Evolutionary conservation across 2,329 filamentous ascomycete genomes (phyloP), one percentile per base, ranked within the genome.

Genomic region (Fusarium napiforme): DNA sequence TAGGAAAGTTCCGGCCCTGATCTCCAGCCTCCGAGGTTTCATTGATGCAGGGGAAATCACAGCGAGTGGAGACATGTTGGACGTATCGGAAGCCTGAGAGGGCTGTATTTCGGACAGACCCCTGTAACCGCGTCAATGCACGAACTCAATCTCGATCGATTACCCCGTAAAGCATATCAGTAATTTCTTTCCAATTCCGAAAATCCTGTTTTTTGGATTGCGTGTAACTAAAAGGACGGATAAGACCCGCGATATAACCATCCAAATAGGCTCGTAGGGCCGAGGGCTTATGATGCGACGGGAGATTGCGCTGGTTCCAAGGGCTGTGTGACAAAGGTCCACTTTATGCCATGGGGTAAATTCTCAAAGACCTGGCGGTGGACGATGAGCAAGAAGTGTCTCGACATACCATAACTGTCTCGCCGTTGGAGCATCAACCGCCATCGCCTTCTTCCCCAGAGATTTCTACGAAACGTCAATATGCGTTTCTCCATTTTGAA

Each of bases 71-170:
- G 23, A 23, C 39, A 7, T 15, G 1, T 21, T 30, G 37, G n/a
- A 30, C 49, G 37, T 34, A 69, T 37, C 14, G n/a, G 10, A 39
- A 30, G 7, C 4, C 11, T 3, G 14, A 23, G 5, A 39, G 37
- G 64, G 66, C 37, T 52, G 49, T 47, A 39, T 56, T 55, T 56
- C 52, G 14, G 18, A 60, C n/a, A 30, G n/a, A 4, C 26, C 67
- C 67, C 9, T 70, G 66, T n/a, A 7, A 34, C 7, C 43, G 21
- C 36, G 53, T 70, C 67, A 66, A 70, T 70, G 67, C 67, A 60
- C 56, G 18, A 42, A 30, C 16, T 45, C 40, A 52, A 70, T 70
- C 67, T 70, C 55, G 67, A 70, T 70, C 46, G 53, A 37, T 50
- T 47, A 49, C 42, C 32, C 40, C 52, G 32, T 36, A 4, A 45